phyloP scores from a whole-genome alignment of 2,329 filamentous ascomycete genomes.

The Biscogniauxia sp. region DNA sequence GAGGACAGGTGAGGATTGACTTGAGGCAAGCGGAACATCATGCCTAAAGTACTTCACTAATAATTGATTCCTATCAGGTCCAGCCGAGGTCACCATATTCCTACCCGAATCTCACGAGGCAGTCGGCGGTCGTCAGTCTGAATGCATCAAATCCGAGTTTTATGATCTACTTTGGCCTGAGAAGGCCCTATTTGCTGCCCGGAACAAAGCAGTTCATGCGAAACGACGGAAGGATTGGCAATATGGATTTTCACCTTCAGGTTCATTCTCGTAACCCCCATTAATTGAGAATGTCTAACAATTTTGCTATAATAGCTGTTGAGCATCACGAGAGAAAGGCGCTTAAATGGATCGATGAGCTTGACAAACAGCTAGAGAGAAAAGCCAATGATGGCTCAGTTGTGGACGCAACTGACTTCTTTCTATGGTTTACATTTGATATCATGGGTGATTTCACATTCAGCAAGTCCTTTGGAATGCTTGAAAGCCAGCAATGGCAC shows the following conservation, averaged over 20 bases:
- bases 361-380: conserved; percentile 17
- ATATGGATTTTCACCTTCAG: conserved; percentile 19
- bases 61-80: conserved; percentile 11
- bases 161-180: conserved; percentile 26
- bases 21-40: no score
- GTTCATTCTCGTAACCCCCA: conserved; percentile 6
- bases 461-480: conserved; percentile 2
- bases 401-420: conserved; percentile 26
- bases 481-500: neutral
- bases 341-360: conserved; percentile 13
- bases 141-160: conserved; percentile 28
- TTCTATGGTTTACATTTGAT: conserved; percentile 7
- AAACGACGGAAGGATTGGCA: conserved; percentile 24
- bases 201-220: conserved; percentile 22
- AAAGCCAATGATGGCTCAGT: conserved; percentile 1
- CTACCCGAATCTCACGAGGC: conserved; percentile 25
- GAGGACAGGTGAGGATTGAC: conserved; percentile 18
- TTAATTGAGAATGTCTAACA: neutral
- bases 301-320: conserved; percentile 12
- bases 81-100: conserved; percentile 26
- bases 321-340: conserved; percentile 13
- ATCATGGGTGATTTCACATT: conserved; percentile 8
- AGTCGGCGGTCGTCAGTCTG: conserved; percentile 24
- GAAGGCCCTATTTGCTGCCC: conserved; percentile 18
- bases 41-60: neutral